A percentile compares a stretch with the other conserved stretches of the same genome.
phyloP scores from a whole-genome alignment of 1,284 basidiomycete species.

The Stygiomarasmius scandens region DNA sequence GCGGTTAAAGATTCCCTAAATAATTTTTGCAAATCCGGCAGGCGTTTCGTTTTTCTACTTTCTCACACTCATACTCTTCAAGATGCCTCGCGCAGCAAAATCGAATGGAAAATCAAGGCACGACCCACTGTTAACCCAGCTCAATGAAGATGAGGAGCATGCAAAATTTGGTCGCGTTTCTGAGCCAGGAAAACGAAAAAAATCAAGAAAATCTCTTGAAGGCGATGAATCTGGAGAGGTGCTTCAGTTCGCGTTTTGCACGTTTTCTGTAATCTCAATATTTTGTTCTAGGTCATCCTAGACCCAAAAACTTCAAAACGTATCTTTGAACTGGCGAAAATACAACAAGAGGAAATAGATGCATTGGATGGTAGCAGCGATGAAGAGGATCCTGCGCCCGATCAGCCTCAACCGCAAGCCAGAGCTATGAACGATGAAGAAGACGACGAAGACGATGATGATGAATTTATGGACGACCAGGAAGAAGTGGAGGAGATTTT shows the following conservation, averaged over 20 bases:
- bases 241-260: constrained; percentile 18
- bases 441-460: constrained; percentile 55
- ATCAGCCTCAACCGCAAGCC: constrained; percentile 35
- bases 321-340: constrained; percentile 90
- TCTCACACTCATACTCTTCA: constrained; percentile 8
- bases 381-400: constrained; percentile 42
- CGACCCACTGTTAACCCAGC: constrained; percentile 83
- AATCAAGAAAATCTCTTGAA: constrained; percentile 43
- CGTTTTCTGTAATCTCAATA: neutral
- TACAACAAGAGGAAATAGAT: constrained; percentile 91
- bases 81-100: constrained; percentile 68
- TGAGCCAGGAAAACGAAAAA: constrained; percentile 73
- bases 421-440: constrained; percentile 44
- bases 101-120: constrained; percentile 63
- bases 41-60: neutral
- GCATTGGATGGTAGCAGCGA: constrained; percentile 46
- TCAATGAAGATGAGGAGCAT: constrained; percentile 74
- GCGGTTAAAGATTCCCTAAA: neutral
- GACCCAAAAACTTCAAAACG: constrained; percentile 87
- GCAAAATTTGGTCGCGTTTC: constrained; percentile 80
- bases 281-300: constrained; percentile 61
- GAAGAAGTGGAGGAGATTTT: constrained; percentile 65
- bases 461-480: constrained; percentile 45
- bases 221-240: constrained; percentile 65
- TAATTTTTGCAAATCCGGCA: neutral